phyloP scores from a whole-genome alignment of 2,329 filamentous ascomycete species.

The Lecanicillium sp. region DNA sequence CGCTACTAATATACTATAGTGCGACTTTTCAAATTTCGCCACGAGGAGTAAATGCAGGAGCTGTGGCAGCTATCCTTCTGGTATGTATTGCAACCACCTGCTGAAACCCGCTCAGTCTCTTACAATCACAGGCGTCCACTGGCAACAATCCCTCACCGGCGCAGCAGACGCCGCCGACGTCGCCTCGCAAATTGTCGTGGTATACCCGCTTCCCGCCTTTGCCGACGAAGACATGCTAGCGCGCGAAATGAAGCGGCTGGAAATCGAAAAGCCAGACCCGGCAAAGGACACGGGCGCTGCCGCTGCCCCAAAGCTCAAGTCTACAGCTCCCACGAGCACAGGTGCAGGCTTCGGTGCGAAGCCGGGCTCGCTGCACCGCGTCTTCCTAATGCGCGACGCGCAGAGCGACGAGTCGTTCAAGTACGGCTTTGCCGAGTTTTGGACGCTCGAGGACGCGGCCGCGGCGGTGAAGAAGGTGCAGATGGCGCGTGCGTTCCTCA shows the following conservation, averaged over 20 bases:
- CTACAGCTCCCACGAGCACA: constrained; percentile 47
- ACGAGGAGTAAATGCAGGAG: constrained; percentile 29
- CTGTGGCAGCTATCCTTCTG: constrained; percentile 23
- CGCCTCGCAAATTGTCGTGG: constrained; percentile 68
- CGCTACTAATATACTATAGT: constrained; percentile 17
- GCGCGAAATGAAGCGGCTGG: constrained; percentile 66
- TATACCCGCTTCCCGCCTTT: constrained; percentile 62
- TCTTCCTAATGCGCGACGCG: constrained; percentile 69
- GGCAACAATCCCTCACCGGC: constrained; percentile 34
- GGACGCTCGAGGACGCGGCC: constrained; percentile 65
- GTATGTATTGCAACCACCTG: constrained; percentile 14
- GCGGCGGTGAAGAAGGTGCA: constrained; percentile 66
- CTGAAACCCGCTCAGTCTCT: background rate
- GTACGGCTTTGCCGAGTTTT: constrained; percentile 81
- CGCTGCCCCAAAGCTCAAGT: constrained; percentile 48
- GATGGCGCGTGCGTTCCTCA: constrained; percentile 67
- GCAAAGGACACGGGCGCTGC: constrained; percentile 35
- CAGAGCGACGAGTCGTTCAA: constrained; percentile 65
- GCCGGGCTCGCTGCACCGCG: constrained; percentile 65
- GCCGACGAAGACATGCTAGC: constrained; percentile 67
- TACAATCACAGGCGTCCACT: constrained; percentile 16
- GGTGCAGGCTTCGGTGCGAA: constrained; percentile 60
- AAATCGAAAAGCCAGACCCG: constrained; percentile 49
- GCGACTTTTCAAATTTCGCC: constrained; percentile 31
- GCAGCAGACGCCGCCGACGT: constrained; percentile 42